phyloP scores from a whole-genome alignment of 202 grass and related monocot species.

The Zizania palustris region DNA sequence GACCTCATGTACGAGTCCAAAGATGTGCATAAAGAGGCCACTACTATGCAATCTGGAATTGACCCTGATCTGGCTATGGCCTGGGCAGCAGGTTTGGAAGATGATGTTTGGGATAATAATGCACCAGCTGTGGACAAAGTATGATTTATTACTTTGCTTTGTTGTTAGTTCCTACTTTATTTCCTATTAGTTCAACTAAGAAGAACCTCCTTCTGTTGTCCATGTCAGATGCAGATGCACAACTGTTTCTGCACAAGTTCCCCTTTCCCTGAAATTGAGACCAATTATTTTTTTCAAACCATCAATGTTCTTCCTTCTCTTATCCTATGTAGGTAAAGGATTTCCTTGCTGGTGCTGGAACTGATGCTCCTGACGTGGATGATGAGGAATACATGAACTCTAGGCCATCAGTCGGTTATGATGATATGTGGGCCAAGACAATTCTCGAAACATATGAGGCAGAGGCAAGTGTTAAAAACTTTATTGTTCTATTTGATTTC shows the following conservation, averaged over 20 bases:
- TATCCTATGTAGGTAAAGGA: constrained; percentile 81
- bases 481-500: constrained; percentile 25
- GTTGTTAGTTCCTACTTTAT: constrained; percentile 13
- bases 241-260: constrained; percentile 6
- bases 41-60: constrained; percentile 65
- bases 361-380: constrained; percentile 98
- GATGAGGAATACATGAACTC: constrained; percentile 96
- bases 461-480: constrained; percentile 59
- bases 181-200: constrained; percentile 29
- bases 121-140: constrained; percentile 95
- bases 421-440: constrained; percentile 99
- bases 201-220: constrained; percentile 6
- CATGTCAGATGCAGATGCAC: constrained; percentile 26
- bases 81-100: constrained; percentile 96
- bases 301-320: constrained; percentile 34
- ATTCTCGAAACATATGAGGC: constrained; percentile 93
- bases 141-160: constrained; percentile 37
- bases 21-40: constrained; percentile 60
- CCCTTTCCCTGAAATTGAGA: constrained; percentile 32
- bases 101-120: constrained; percentile 85
- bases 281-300: not conserved
- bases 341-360: constrained; percentile 98
- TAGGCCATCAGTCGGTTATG: constrained; percentile 90
- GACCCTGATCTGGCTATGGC: constrained; percentile 99
- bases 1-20: constrained; percentile 93